Evolutionary conservation across 805 yeast species (phyloP).

Genomic region (Komagataella phaffii): DNA sequence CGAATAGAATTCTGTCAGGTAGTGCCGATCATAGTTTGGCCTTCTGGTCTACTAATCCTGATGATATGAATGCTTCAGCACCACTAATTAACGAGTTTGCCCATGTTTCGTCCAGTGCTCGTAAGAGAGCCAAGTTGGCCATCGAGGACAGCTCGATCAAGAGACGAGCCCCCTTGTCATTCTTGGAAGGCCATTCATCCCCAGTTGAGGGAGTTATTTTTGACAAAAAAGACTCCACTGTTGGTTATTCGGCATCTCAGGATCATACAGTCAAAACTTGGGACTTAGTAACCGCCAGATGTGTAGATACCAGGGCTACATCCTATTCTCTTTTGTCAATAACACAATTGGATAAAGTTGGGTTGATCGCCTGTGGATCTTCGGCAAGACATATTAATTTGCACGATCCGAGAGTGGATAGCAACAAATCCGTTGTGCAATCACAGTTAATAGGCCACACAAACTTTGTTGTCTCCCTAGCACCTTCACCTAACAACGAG

Average conservation of each 20-base stretch:
- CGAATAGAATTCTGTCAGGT: conserved; percentile 66
- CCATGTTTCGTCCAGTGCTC: conserved; percentile 62
- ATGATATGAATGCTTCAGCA: conserved; percentile 62
- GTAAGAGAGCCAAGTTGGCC: conserved; percentile 77
- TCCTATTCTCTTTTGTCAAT: conserved; percentile 75
- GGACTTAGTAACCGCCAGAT: conserved; percentile 81
- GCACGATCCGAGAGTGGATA: conserved; percentile 73
- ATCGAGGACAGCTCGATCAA: conserved; percentile 61
- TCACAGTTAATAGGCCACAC: conserved; percentile 78
- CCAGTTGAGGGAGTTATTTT: conserved; percentile 82
- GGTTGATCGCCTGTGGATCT: conserved; percentile 83
- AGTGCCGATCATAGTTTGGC: conserved; percentile 72
- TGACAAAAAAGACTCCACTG: conserved; percentile 60
- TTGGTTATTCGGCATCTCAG: conserved; percentile 88
- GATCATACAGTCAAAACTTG: conserved; percentile 94
- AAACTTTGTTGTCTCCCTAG: conserved; percentile 75
- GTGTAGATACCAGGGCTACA: conserved; percentile 80
- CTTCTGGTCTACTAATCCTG: conserved; percentile 78
- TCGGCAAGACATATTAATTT: conserved; percentile 94
- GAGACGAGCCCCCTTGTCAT: conserved; percentile 70
- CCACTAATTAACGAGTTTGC: conserved; percentile 28
- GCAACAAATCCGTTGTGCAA: conserved; percentile 45
- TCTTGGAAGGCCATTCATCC: conserved; percentile 68
- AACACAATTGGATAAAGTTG: conserved; percentile 48
- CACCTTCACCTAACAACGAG: conserved; percentile 63